Percentiles rank a stretch among this genome's conserved stretches.
Evolutionary conservation across 208 protist species (phyloP).

Genomic region (Acanthamoeba royreba): DNA sequence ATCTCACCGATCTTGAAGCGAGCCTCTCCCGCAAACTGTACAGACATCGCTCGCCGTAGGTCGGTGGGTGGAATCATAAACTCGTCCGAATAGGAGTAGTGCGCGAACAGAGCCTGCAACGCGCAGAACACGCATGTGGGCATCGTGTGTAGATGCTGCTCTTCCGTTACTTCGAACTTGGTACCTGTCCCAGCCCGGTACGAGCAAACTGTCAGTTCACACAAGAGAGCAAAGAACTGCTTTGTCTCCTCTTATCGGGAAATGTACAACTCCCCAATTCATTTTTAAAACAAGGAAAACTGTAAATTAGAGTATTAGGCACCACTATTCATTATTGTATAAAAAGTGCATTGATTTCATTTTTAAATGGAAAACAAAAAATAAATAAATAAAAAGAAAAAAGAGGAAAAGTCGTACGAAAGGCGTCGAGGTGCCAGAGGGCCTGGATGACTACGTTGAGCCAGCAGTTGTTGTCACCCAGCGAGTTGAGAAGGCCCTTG

Average conservation of each 20-base stretch:
- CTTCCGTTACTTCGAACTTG: background rate
- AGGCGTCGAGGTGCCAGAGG: constrained; percentile 28
- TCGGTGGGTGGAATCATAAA: constrained; percentile 23
- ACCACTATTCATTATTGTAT: too few relatives aligned
- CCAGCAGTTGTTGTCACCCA: constrained; percentile 43
- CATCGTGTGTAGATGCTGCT: background rate
- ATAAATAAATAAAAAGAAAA: background rate
- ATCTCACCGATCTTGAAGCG: constrained; percentile 40
- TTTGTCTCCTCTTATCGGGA: too few relatives aligned
- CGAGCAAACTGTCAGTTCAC: background rate
- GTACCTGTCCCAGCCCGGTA: background rate
- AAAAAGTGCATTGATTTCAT: too few relatives aligned
- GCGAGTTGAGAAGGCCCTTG: constrained; percentile 12
- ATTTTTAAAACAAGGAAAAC: background rate
- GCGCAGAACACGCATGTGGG: constrained; percentile 26
- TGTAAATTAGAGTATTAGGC: background rate
- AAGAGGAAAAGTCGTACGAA: background rate
- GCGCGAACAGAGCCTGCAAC: background rate
- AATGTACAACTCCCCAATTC: background rate
- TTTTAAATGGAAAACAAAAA: background rate
- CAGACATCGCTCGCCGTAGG: background rate
- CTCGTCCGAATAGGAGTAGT: background rate
- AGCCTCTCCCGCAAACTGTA: background rate
- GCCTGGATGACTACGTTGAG: constrained; percentile 36
- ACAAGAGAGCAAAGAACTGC: background rate